Evolutionary conservation across 208 protist genomes (phyloP).

Genomic region (Naegleria gruberi): DNA sequence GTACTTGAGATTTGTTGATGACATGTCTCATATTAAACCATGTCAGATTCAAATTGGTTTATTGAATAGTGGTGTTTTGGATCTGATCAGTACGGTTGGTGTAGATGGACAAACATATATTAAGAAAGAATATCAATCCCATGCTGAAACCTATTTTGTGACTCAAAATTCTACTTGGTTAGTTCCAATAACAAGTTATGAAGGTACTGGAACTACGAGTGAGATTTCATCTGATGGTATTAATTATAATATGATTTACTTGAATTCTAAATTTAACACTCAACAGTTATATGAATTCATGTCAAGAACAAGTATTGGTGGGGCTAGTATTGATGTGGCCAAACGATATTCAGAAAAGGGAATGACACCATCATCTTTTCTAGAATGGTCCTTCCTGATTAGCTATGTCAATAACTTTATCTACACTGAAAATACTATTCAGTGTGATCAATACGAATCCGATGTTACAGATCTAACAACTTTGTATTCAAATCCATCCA

Average conservation of each 20-base stretch:
- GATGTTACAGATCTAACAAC: neutral
- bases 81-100: neutral
- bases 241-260: neutral
- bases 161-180: neutral
- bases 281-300: neutral
- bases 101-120: neutral
- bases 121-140: neutral
- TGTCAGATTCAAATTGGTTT: neutral
- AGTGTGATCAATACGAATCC: neutral
- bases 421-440: neutral
- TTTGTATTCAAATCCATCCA: neutral
- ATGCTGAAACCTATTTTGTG: neutral
- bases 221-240: neutral
- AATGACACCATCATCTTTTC: neutral
- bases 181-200: neutral
- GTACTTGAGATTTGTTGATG: neutral
- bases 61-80: neutral
- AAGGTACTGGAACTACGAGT: neutral
- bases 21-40: neutral
- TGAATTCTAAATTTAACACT: neutral
- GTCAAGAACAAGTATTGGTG: neutral
- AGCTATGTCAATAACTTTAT: neutral
- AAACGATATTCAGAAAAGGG: neutral
- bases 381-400: neutral
- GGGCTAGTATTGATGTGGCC: neutral